These are phyloP conservation scores for Alternaria longipes DNA, from an alignment of 2,329 filamentous ascomycete species.

Conservation along the genomic window DNA sequence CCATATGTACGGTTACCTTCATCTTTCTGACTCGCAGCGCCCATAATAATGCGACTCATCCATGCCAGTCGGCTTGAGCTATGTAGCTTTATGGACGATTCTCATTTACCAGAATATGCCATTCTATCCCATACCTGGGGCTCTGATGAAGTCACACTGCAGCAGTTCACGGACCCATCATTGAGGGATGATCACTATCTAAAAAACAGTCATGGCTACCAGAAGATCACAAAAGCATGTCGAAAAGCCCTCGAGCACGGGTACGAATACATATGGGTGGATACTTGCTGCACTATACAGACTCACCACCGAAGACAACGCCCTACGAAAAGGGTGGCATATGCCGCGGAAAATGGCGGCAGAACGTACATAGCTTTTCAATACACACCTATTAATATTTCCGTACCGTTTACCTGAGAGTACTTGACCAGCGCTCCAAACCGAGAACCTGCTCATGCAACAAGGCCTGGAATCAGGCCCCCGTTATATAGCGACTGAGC, in stretches of 20 bases:
- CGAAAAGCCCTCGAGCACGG: constrained; percentile 17
- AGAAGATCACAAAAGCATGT: constrained; percentile 15
- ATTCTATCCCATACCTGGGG: constrained; percentile 33
- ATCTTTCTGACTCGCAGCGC: not conserved
- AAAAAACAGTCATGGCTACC: not conserved
- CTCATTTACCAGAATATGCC: constrained; percentile 20
- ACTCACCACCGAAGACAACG: constrained; percentile 18
- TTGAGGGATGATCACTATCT: not conserved
- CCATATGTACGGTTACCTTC: not conserved
- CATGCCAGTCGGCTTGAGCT: constrained; percentile 14
- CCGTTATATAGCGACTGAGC: too few relatives aligned
- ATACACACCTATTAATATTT: too few relatives aligned
- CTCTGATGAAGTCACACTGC: constrained; percentile 21
- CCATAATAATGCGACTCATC: constrained; percentile 20
- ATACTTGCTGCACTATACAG: constrained; percentile 18
- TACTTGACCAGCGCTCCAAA: too few relatives aligned
- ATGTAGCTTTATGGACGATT: constrained; percentile 18
- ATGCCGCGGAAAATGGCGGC: constrained; percentile 1
- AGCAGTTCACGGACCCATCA: constrained; percentile 16
- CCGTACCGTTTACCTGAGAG: too few relatives aligned
- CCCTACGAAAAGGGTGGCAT: constrained; percentile 21
- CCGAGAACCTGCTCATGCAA: too few relatives aligned
- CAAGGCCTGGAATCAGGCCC: too few relatives aligned
- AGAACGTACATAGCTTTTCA: too few relatives aligned
- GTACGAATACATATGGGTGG: constrained; percentile 23